Evolutionary conservation across 2,329 filamentous ascomycete genomes (phyloP).

Genomic region (Penicillium sp.): DNA sequence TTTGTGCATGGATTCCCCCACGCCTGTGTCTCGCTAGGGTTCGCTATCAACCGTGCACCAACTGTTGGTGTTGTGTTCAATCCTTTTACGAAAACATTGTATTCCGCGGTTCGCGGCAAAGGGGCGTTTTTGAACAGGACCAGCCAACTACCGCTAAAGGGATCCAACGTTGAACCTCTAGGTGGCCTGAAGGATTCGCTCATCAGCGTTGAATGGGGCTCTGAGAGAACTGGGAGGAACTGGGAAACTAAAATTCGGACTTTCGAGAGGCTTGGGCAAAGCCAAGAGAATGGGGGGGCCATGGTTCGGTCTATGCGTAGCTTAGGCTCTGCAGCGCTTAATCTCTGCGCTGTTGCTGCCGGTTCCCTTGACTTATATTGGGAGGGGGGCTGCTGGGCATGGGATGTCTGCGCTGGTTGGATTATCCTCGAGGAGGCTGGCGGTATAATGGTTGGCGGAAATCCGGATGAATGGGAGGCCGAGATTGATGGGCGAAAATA

Average conservation of each 20-base stretch:
- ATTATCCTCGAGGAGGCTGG: slow-evolving; percentile 65
- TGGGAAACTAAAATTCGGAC: slow-evolving; percentile 62
- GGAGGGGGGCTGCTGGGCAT: slow-evolving; percentile 69
- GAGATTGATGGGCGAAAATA: slow-evolving; percentile 63
- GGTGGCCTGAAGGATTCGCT: slow-evolving; percentile 56
- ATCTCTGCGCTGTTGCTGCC: slow-evolving; percentile 63
- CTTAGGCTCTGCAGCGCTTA: slow-evolving; percentile 64
- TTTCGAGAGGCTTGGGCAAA: slow-evolving; percentile 54
- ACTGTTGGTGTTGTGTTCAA: slow-evolving; percentile 66
- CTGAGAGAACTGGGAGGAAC: slow-evolving; percentile 60
- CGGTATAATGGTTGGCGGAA: slow-evolving; percentile 63
- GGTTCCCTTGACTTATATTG: slow-evolving; percentile 66
- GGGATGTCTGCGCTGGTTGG: slow-evolving; percentile 70
- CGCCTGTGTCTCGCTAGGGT: slow-evolving; percentile 63
- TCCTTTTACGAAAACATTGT: slow-evolving; percentile 61
- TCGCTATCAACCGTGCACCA: slow-evolving; percentile 56
- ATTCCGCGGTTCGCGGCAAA: slow-evolving; percentile 59
- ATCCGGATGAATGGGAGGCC: slow-evolving; percentile 62
- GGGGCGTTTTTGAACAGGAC: slow-evolving; percentile 56
- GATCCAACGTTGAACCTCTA: slow-evolving; percentile 50
- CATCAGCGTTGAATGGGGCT: slow-evolving; percentile 66
- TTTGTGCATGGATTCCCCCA: slow-evolving; percentile 67
- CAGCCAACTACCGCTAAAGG: slow-evolving; percentile 52
- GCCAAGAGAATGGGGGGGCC: slow-evolving; percentile 60
- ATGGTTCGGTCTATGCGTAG: slow-evolving; percentile 66